Evolutionary conservation across 306 rosid genomes (phyloP), one percentile per base, ranked within the genome.

Genomic region (Prunus fruticosa): DNA sequence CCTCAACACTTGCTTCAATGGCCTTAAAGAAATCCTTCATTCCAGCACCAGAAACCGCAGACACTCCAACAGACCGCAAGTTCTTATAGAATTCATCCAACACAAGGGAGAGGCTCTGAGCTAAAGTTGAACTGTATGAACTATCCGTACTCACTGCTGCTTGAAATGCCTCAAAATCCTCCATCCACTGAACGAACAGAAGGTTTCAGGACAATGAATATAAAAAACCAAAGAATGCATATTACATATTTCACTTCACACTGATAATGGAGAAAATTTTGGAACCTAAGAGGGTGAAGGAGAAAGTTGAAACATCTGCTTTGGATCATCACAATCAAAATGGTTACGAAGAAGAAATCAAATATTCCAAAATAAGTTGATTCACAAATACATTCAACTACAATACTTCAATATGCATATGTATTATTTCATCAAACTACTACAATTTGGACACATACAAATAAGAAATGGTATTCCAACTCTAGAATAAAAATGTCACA

Each of bases 11-110:
- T 16, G 90, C 81, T 68, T 91, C 96, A 19, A 86, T 82, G 19
- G 89, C 84, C 82, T 88, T 88, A 72, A 93, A 91, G 86, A 91
- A 93, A 81, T 82, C 84, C 1, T 85, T 93, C 71, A 93, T 76
- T 87, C 98, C 95, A n/a, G 82, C 83, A 69, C 98, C 93, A 63
- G 97, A 75, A 80, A 88, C 83, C 8, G 93, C 95, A 78, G 97
- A 93, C 53, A 91, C 97, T 76, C 97, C 98, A 65, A 89, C 97
- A 61, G 91, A 84, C 66, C 83, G 83, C 72, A 93, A 78, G 73
- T 93, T 93, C 69, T 89, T 91, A 79, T 93, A 93, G 84, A 93
- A 91, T 84, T 93, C 97, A 81, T 93, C 93, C 49, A 93, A 76
- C 66, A 73, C 93, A 67, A 93, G 95, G 57, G 89, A 81, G 43